These are phyloP conservation scores for Lycium barbarum DNA, from an alignment of 257 asterid species.

Conservation along the genomic window DNA sequence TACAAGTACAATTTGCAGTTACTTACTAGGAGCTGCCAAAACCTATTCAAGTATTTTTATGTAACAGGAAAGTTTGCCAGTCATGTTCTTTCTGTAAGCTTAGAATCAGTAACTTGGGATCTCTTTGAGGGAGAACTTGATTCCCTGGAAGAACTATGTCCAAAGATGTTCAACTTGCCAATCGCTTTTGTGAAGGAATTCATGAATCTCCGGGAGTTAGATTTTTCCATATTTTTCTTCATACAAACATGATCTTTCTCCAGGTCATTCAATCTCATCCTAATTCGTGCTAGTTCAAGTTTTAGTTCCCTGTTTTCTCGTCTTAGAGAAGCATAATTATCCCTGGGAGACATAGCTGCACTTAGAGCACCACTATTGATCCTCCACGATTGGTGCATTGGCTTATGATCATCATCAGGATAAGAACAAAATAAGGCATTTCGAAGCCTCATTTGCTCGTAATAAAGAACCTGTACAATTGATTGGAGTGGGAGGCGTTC, in stretches of 20 bases:
- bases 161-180: slow-evolving; percentile 70
- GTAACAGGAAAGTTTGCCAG: slow-evolving; percentile 44
- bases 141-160: slow-evolving; percentile 65
- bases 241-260: slow-evolving; percentile 94
- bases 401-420: slow-evolving; percentile 86
- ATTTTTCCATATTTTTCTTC: slow-evolving; percentile 90
- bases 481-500: slow-evolving; percentile 96
- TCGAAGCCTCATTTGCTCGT: slow-evolving; percentile 85
- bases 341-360: slow-evolving; percentile 93
- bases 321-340: slow-evolving; percentile 90
- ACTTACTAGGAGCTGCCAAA: slow-evolving; percentile 27
- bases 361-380: slow-evolving; percentile 89
- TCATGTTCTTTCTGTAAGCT: slow-evolving; percentile 65
- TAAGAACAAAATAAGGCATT: slow-evolving; percentile 68
- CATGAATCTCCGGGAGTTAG: slow-evolving; percentile 72
- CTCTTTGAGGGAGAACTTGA: slow-evolving; percentile 86
- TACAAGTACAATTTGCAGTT: slow-evolving; percentile 29
- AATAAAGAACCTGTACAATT: slow-evolving; percentile 88
- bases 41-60: slow-evolving; percentile 20
- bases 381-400: slow-evolving; percentile 86
- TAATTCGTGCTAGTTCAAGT: slow-evolving; percentile 85
- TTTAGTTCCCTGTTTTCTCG: slow-evolving; percentile 89
- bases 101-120: slow-evolving; percentile 75
- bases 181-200: slow-evolving; percentile 79
- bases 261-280: slow-evolving; percentile 92